phyloP scores from a whole-genome alignment of 2,329 filamentous ascomycete genomes.

The Neonectria faginata region DNA sequence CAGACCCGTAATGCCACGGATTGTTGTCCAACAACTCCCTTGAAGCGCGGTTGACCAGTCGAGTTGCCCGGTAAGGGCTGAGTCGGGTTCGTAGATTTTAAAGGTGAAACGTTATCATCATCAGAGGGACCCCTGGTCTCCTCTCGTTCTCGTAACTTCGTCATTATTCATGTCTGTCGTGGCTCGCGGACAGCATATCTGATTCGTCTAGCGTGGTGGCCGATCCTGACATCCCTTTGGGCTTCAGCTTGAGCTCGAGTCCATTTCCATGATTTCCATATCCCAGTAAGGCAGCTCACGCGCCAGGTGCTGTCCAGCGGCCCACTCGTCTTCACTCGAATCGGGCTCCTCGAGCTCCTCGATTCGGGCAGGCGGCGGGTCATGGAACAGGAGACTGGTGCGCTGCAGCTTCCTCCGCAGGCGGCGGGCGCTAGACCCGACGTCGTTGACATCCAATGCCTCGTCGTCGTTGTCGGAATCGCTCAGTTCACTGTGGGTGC shows the following conservation, averaged over 20 bases:
- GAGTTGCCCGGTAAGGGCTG: slow-evolving; percentile 33
- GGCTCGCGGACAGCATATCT: slow-evolving; percentile 29
- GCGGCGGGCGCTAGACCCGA: slow-evolving; percentile 61
- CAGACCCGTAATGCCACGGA: slow-evolving; percentile 28
- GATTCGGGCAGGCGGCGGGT: slow-evolving; percentile 63
- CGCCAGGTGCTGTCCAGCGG: slow-evolving; percentile 57
- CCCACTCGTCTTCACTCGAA: slow-evolving; percentile 59
- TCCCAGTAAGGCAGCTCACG: slow-evolving; percentile 63
- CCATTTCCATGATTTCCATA: slow-evolving; percentile 64
- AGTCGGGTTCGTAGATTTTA: slow-evolving; percentile 39
- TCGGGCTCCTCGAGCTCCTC: slow-evolving; percentile 66
- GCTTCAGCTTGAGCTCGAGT: slow-evolving; percentile 49
- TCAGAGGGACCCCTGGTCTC: slow-evolving; percentile 42
- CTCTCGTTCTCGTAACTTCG: slow-evolving; percentile 41
- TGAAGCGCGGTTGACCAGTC: slow-evolving; percentile 29
- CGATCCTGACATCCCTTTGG: slow-evolving; percentile 30
- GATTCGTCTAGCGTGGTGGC: slow-evolving; percentile 29
- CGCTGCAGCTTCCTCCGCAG: slow-evolving; percentile 61
- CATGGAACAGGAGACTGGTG: slow-evolving; percentile 61
- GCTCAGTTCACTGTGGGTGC: slow-evolving; percentile 65
- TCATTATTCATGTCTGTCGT: slow-evolving; percentile 43
- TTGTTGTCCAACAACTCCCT: slow-evolving; percentile 27
- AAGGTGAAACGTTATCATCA: slow-evolving; percentile 44
- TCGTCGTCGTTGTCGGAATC: slow-evolving; percentile 60
- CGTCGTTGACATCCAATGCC: slow-evolving; percentile 55